A percentile compares a stretch with the other conserved stretches of the same genome.
Conservation (phyloP, 441 rosid species). For the Aquilaria agallochum region DNA sequence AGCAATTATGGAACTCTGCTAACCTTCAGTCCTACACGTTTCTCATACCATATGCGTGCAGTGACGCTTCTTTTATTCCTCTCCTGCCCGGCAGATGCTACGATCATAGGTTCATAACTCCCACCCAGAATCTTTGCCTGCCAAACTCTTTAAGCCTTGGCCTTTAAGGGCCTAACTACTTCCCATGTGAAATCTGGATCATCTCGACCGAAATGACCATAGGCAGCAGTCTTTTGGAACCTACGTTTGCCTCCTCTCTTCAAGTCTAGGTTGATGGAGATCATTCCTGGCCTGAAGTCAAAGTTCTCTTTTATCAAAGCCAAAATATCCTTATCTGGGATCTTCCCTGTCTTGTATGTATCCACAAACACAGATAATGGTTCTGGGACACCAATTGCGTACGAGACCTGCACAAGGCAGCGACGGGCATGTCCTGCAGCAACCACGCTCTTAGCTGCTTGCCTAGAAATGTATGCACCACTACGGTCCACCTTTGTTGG, state of each 20-base stretch:
- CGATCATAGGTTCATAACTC: slow-evolving; percentile 20
- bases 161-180: slow-evolving; percentile 59
- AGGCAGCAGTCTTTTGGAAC: slow-evolving; percentile 80
- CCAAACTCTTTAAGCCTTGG: slow-evolving; percentile 41
- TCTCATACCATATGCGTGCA: slow-evolving; percentile 18
- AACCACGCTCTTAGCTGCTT: slow-evolving; percentile 79
- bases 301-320: slow-evolving; percentile 61
- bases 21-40: slow-evolving; percentile 5
- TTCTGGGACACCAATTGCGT: slow-evolving; percentile 79
- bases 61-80: slow-evolving; percentile 27
- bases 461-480: slow-evolving; percentile 76
- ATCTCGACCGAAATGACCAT: slow-evolving; percentile 77
- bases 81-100: slow-evolving; percentile 16
- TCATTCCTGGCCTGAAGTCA: slow-evolving; percentile 89
- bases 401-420: slow-evolving; percentile 70
- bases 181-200: slow-evolving; percentile 87
- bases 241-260: slow-evolving; percentile 75
- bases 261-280: slow-evolving; percentile 70
- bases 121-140: slow-evolving; percentile 12
- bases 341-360: slow-evolving; percentile 69
- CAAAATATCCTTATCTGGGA: slow-evolving; percentile 68
- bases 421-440: slow-evolving; percentile 77
- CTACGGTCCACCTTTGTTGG: slow-evolving; percentile 76
- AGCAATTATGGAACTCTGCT: background rate
- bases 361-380: slow-evolving; percentile 78